These are phyloP conservation scores for Geranium brycei DNA, from an alignment of 345 rosid species.

Conservation along the genomic window DNA sequence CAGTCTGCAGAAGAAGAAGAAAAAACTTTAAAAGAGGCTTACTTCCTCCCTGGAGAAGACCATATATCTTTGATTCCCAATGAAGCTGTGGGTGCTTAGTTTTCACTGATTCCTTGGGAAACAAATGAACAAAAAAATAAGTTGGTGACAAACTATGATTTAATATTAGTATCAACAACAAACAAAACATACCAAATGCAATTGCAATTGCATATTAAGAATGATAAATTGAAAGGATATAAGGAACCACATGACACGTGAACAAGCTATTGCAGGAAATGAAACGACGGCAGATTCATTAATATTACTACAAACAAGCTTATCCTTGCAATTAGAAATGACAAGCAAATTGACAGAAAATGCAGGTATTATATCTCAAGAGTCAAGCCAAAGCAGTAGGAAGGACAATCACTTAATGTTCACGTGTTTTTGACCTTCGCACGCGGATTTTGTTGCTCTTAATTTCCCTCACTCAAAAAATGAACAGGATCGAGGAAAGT, in stretches of 20 bases:
- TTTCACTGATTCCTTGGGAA: conserved; percentile 64
- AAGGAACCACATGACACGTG: not conserved
- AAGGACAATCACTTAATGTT: too few relatives aligned
- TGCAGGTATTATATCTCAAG: too few relatives aligned
- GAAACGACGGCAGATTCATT: not conserved
- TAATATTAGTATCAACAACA: not conserved
- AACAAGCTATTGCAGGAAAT: not conserved
- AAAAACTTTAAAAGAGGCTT: conserved; percentile 17
- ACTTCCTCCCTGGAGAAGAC: conserved; percentile 95
- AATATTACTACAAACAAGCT: not conserved
- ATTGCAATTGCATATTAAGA: too few relatives aligned
- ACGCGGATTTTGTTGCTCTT: too few relatives aligned
- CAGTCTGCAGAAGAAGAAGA: not conserved
- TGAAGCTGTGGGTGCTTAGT: conserved; percentile 86
- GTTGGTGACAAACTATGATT: not conserved
- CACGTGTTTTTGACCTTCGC: too few relatives aligned
- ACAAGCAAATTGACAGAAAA: too few relatives aligned
- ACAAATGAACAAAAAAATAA: not conserved
- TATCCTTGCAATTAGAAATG: not conserved
- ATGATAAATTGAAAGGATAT: too few relatives aligned
- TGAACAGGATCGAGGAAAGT: too few relatives aligned
- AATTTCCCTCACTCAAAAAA: too few relatives aligned
- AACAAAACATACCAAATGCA: not conserved
- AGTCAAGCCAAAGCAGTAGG: too few relatives aligned
- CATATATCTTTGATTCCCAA: conserved; percentile 75